A percentile compares a stretch with the other conserved stretches of the same genome.
phyloP scores from a whole-genome alignment of 2,329 filamentous ascomycete genomes.

The Trichoderma afroharzianum region DNA sequence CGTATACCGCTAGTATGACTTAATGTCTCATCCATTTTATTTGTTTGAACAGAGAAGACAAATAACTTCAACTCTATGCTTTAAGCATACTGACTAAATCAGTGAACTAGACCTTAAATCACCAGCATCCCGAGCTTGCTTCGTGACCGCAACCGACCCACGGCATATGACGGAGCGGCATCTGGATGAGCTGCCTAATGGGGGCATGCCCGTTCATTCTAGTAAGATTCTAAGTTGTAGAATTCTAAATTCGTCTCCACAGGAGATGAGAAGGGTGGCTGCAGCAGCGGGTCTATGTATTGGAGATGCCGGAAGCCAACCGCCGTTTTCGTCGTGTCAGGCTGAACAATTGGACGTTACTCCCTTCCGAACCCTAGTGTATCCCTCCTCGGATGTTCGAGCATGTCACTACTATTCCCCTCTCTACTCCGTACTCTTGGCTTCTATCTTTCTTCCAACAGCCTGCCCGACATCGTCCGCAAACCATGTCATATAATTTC shows the following conservation, averaged over 20 bases:
- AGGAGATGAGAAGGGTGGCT: not conserved
- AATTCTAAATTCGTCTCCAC: not conserved
- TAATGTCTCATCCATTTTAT: not conserved
- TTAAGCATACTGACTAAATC: not conserved
- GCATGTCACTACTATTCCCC: not conserved
- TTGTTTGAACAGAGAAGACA: not conserved
- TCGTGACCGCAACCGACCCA: not conserved
- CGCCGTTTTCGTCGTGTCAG: not conserved
- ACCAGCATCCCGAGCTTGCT: not conserved
- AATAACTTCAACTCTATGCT: not conserved
- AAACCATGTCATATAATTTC: not conserved
- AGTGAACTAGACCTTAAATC: not conserved
- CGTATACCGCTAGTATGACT: not conserved
- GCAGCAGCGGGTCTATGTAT: not conserved
- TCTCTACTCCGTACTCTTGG: not conserved
- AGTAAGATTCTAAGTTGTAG: not conserved
- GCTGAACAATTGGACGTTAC: not conserved
- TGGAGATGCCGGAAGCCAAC: not conserved
- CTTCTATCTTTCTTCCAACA: not conserved
- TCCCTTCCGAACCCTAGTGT: not conserved
- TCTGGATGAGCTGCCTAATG: constrained; percentile 1
- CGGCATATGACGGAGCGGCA: not conserved
- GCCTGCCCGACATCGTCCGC: not conserved
- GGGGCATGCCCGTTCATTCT: not conserved
- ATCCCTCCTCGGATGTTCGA: not conserved